Percentiles rank a stretch among this genome's conserved stretches.
phyloP scores from a whole-genome alignment of 768 basidiomycete genomes.

The Naganishia randhawae region DNA sequence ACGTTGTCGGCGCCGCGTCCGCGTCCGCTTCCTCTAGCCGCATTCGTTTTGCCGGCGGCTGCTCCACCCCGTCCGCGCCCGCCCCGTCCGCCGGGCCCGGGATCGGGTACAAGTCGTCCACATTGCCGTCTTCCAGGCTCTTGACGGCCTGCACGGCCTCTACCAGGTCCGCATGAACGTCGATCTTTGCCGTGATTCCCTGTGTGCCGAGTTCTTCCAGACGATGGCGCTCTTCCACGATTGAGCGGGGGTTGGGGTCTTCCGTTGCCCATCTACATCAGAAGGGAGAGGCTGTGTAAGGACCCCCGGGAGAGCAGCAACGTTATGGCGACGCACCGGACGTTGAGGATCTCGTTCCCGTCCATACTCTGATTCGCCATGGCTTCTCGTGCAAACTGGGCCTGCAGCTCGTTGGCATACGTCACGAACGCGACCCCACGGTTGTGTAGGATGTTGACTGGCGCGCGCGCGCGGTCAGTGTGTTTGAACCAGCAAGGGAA shows the following conservation, averaged over 20 bases:
- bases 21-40: constrained; percentile 28
- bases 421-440: constrained; percentile 97
- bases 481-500: not conserved
- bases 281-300: not conserved
- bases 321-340: constrained; percentile 56
- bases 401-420: constrained; percentile 76
- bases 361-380: constrained; percentile 99
- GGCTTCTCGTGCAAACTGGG: constrained; percentile 94
- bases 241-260: constrained; percentile 90
- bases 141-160: constrained; percentile 82
- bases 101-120: constrained; percentile 51
- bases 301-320: not conserved
- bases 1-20: constrained; percentile 13
- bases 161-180: constrained; percentile 66
- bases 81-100: constrained; percentile 41
- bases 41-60: constrained; percentile 31
- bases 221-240: constrained; percentile 75
- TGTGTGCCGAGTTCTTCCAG: constrained; percentile 79
- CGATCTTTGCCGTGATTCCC: constrained; percentile 75
- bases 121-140: constrained; percentile 76
- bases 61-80: constrained; percentile 53
- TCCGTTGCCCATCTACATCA: constrained; percentile 80
- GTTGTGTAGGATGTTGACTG: constrained; percentile 86
- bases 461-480: not conserved
- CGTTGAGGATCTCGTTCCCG: constrained; percentile 94